Base-by-base conservation (phyloP, 164 flowering plant species). In the Tetracentron sinense region DNA sequence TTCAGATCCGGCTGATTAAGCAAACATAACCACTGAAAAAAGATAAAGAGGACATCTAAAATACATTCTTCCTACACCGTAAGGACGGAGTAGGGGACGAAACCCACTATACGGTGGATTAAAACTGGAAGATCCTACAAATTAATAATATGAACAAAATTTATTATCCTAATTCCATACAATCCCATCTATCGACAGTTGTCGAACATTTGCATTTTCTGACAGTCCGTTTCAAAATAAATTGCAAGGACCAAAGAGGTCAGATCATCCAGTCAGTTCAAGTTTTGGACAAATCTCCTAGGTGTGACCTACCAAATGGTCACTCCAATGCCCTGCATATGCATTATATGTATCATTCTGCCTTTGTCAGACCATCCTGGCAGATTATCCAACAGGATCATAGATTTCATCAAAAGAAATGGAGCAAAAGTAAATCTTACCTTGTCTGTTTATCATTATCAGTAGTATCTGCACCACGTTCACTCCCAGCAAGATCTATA, bases 401-500 rank as follows among this genome's bases (percentile, higher is more conserved):
- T 38, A 38, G 7, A 38, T 4, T 3, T 61, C 15, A 55, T 2
- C 42, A 14, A 30, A 29, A 4, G 19, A 20, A 47, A 26, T 3
- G 14, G 6, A 56, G 3, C 12, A 5, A 44, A 33, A 31, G n/a
- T 14, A 31, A 38, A 25, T 2, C 48, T 6, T 68, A 88, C 98
- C 98, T 90, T 61, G 98, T 93, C 72, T 83, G 96, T 63, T 83
- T 88, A 62, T 93, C 98, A 80, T 93, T 93, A 59, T 93, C 98
- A 4, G 98, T 90, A 21, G 98, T 93, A 72, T 93, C 98, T 46
- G 98, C 98, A 65, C 98, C 98, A 58, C 98, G 96, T 64, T 93
- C 98, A 72, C 98, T 93, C 63, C 98, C 98, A 73, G 98, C 98
- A 76, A 93, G 94, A 75, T 93, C 96, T 62, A 93, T 93, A 69